These are phyloP conservation scores for Cystoderma amianthinum DNA, from an alignment of 768 basidiomycete genomes.

Conservation along the genomic window DNA sequence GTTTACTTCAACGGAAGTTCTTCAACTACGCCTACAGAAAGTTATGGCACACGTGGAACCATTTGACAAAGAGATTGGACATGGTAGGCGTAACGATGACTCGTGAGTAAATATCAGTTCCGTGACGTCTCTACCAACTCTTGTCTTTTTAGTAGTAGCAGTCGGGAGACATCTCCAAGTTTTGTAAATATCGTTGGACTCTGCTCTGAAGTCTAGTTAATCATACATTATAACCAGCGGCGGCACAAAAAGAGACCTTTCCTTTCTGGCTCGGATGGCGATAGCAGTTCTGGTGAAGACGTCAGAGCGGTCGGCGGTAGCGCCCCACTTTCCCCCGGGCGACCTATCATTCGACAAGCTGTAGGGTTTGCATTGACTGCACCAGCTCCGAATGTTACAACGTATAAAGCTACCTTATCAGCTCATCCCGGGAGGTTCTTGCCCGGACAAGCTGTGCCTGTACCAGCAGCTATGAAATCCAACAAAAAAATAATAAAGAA, in stretches of 20 bases:
- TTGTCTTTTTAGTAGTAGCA: constrained; percentile 33
- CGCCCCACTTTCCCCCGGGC: constrained; percentile 38
- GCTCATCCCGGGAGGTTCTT: constrained; percentile 30
- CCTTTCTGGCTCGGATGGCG: constrained; percentile 48
- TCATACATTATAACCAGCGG: neutral
- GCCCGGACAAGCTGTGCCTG: constrained; percentile 42
- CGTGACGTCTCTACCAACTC: neutral
- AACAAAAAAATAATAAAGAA: constrained; percentile 13
- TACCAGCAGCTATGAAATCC: constrained; percentile 11
- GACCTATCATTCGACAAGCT: constrained; percentile 53
- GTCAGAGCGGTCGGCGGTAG: constrained; percentile 27
- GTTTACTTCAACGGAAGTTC: too few relatives aligned
- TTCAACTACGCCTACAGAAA: too few relatives aligned
- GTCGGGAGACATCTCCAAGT: constrained; percentile 47
- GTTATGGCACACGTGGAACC: constrained; percentile 8
- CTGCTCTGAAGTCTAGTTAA: neutral
- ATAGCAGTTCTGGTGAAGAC: constrained; percentile 30
- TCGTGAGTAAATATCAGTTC: constrained; percentile 21
- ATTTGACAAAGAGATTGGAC: constrained; percentile 26
- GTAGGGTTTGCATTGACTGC: constrained; percentile 36
- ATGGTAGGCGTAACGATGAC: constrained; percentile 27
- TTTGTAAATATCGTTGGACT: constrained; percentile 24
- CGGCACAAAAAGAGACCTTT: constrained; percentile 43
- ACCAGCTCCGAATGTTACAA: constrained; percentile 23
- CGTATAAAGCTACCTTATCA: constrained; percentile 30